Conservation (phyloP, 2,329 filamentous ascomycete genomes). For the Seiridium unicorne region DNA sequence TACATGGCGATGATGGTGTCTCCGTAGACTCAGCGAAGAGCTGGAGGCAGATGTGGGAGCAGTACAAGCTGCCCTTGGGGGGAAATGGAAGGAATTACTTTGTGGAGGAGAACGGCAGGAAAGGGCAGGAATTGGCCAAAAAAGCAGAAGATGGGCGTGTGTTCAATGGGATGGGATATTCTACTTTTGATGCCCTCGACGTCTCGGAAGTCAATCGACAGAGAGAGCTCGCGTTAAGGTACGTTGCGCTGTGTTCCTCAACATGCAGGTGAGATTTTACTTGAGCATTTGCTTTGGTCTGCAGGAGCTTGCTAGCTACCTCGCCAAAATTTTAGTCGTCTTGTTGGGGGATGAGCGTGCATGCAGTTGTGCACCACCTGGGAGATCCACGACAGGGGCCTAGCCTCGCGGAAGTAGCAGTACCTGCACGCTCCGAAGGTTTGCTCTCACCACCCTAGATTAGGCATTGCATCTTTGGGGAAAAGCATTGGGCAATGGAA, state of each 20-base stretch:
- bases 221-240: not conserved
- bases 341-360: slow-evolving; percentile 29
- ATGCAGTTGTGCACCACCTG: slow-evolving; percentile 7
- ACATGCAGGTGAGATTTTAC: not conserved
- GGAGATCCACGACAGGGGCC: slow-evolving; percentile 11
- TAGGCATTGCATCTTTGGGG: not conserved
- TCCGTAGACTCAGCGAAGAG: slow-evolving; percentile 40
- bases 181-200: slow-evolving; percentile 1
- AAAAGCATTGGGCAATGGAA: too few species aligned
- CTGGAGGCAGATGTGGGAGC: slow-evolving; percentile 25
- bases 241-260: not conserved
- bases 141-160: not conserved
- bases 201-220: not conserved
- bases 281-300: not conserved
- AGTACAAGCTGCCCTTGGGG: not conserved
- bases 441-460: not conserved
- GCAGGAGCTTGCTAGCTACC: slow-evolving; percentile 11
- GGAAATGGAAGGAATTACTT: not conserved
- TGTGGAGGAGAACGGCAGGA: slow-evolving; percentile 13
- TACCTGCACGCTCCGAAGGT: not conserved
- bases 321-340: slow-evolving; percentile 28
- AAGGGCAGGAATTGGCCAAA: not conserved
- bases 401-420: not conserved
- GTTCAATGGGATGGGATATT: not conserved
- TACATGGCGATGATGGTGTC: slow-evolving; percentile 60